These are phyloP conservation scores for Cornus florida DNA, from an alignment of 148 eudicot species.

Conservation along the genomic window DNA sequence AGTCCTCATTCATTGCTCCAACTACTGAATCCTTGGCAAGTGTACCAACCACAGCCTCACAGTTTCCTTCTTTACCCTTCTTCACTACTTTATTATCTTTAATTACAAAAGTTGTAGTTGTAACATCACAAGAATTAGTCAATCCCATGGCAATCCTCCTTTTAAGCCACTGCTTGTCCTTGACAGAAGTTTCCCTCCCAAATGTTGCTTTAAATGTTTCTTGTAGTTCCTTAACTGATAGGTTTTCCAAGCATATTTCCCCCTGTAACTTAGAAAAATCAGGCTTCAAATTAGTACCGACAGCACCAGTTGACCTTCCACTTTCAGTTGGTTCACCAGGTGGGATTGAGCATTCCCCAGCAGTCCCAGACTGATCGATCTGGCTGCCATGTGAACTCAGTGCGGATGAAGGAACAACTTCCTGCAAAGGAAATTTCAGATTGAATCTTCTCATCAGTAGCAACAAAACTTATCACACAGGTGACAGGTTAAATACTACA, in stretches of 20 bases:
- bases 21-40: constrained; percentile 31
- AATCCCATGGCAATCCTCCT: constrained; percentile 94
- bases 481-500: background rate
- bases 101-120: constrained; percentile 62
- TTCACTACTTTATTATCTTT: constrained; percentile 50
- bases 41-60: constrained; percentile 24
- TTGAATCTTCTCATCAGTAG: constrained; percentile 9
- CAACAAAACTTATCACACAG: constrained; percentile 5
- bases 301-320: constrained; percentile 31
- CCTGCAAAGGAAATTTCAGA: constrained; percentile 33
- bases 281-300: constrained; percentile 45
- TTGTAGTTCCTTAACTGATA: constrained; percentile 85
- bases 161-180: constrained; percentile 95
- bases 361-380: constrained; percentile 32
- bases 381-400: constrained; percentile 24
- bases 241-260: constrained; percentile 71
- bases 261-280: constrained; percentile 80
- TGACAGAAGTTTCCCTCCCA: constrained; percentile 87
- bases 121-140: constrained; percentile 88
- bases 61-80: constrained; percentile 36
- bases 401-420: constrained; percentile 27
- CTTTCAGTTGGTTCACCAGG: constrained; percentile 30
- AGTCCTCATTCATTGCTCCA: constrained; percentile 36
- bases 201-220: constrained; percentile 93
- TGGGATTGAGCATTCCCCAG: constrained; percentile 31